phyloP scores from a whole-genome alignment of 163 green algal species.

The Volvox carteri region DNA sequence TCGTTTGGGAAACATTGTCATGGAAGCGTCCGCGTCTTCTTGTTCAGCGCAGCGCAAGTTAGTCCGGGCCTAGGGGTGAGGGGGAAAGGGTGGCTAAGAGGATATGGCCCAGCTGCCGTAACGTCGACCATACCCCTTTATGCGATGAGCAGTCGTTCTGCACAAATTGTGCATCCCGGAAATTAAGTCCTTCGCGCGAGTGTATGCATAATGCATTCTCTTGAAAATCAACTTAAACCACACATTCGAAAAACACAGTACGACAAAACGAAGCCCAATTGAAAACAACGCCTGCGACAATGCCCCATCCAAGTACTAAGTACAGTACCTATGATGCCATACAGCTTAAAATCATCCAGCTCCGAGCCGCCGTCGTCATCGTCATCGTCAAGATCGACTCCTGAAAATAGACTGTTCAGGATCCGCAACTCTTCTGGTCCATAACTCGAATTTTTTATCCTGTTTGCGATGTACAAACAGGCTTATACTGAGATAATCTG shows the following conservation, averaged over 20 bases:
- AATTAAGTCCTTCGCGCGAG: neutral
- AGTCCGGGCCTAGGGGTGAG: too few species aligned
- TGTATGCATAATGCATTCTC: neutral
- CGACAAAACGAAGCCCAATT: neutral
- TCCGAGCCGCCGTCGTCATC: neutral
- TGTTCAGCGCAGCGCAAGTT: too few species aligned
- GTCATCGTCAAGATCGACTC: neutral
- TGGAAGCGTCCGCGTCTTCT: too few species aligned
- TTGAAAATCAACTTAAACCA: neutral
- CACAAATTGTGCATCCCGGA: neutral
- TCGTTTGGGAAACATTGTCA: too few species aligned
- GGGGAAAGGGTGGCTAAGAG: too few species aligned
- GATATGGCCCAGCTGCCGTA: too few species aligned
- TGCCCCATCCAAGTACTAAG: too few species aligned
- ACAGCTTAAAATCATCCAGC: conserved; percentile 7
- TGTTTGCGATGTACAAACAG: neutral
- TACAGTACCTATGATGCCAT: conserved; percentile 28
- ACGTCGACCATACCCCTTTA: too few species aligned
- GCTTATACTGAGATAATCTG: neutral
- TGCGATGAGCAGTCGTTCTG: too few species aligned
- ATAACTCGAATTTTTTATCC: neutral
- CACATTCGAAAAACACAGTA: neutral
- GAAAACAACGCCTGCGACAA: neutral
- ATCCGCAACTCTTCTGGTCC: neutral
- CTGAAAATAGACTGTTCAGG: neutral